Base-by-base conservation (phyloP, 805 yeast genomes). In the Candida multigemmis region DNA sequence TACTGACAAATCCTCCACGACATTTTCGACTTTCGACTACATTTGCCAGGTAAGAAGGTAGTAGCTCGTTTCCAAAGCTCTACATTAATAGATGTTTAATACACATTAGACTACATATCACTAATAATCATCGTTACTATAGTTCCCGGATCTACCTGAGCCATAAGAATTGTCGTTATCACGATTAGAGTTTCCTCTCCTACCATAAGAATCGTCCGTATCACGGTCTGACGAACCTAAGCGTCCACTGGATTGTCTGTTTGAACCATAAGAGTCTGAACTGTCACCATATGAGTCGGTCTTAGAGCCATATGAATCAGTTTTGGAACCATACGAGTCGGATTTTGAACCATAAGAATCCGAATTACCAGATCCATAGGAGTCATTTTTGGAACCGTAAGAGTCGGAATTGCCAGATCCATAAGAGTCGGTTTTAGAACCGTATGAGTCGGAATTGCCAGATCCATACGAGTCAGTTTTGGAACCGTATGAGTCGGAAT, bases 251-350 rank as follows among this genome's bases (percentile, higher is more conserved):
- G n/a, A n/a, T n/a, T n/a, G n/a, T n/a, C n/a, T n/a, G n/a, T n/a
- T n/a, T n/a, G n/a, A n/a, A n/a, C 32, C 27, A 27, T 34, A 42
- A 16, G 33, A 28, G 14, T 27, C 30, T 6, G 26, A 21, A 8
- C 21, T 20, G 10, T 10, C 19, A 7, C 21, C 25, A 16, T 21
- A 12, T 12, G 14, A 17, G 22, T 22, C 12, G 6, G 31, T 23
- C 11, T 28, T 25, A 6, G 20, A 17, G 26, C 24, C 18, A 16
- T 16, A 19, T 15, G 30, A 27, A 12, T 23, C 25, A 26, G 36
- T 32, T 7, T 36, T 31, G 5, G 50, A 45, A 8, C 47, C 53
- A 26, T 41, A 46, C 15, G 42, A 36, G 14, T 30, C 33, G 19
- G 23, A 19, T 13, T 31, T 27, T 14, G 25, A 23, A 15, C 27